These are phyloP conservation scores for Aechmea fasciata DNA, from an alignment of 176 grass and related monocot genomes.

Conservation along the genomic window DNA sequence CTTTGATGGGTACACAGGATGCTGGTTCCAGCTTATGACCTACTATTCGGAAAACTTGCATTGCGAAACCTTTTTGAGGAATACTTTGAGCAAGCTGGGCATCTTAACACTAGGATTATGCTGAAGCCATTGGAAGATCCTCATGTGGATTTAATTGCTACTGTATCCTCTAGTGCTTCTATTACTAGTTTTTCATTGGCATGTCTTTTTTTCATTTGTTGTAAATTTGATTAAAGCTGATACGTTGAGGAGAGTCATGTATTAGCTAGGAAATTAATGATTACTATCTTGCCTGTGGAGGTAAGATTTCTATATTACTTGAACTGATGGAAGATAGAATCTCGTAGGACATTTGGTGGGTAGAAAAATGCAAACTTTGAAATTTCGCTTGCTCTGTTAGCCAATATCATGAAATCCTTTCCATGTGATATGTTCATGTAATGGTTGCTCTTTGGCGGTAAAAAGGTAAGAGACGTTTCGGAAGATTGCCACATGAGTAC, in stretches of 20 bases:
- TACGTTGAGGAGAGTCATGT: too few species aligned
- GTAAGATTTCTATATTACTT: too few species aligned
- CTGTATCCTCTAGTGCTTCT: constrained; percentile 46
- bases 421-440: neutral
- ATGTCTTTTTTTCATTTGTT: neutral
- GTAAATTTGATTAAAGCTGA: neutral
- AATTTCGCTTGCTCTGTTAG: neutral
- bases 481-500: neutral
- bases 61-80: constrained; percentile 65
- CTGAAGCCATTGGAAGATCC: constrained; percentile 75
- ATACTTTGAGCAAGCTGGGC: constrained; percentile 69
- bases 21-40: constrained; percentile 68
- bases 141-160: constrained; percentile 65
- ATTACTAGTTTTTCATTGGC: neutral
- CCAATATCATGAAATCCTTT: neutral
- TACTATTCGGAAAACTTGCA: constrained; percentile 81
- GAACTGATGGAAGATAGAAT: too few species aligned
- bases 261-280: too few species aligned
- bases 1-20: constrained; percentile 37
- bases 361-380: neutral
- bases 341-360: too few species aligned
- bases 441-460: neutral
- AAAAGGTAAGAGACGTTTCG: neutral
- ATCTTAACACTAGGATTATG: constrained; percentile 56
- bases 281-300: too few species aligned